A percentile compares a stretch with the other conserved stretches of the same genome.
Evolutionary conservation across 805 yeast species (phyloP).

Genomic region (Isabelozyma gotoi): DNA sequence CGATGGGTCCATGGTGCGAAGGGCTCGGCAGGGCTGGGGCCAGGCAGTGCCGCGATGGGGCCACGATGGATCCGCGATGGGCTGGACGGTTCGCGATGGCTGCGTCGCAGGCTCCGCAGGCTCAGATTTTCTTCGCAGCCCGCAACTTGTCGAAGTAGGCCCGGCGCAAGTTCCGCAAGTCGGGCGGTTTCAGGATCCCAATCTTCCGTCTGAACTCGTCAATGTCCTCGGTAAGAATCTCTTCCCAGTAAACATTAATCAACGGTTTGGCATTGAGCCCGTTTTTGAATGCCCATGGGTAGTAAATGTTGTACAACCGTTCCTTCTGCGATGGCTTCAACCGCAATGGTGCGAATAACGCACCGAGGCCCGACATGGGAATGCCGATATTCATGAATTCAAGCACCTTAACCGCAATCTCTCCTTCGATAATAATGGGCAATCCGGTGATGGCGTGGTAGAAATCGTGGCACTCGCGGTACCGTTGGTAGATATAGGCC

Average conservation of each 20-base stretch:
- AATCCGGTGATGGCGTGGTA: constrained; percentile 89
- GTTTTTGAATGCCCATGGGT: constrained; percentile 83
- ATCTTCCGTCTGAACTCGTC: constrained; percentile 68
- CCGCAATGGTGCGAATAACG: constrained; percentile 83
- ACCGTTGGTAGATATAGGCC: constrained; percentile 90
- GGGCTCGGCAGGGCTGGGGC: no score
- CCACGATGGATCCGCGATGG: no score
- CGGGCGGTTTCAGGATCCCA: constrained; percentile 73
- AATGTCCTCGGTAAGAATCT: constrained; percentile 68
- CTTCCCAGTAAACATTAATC: constrained; percentile 92
- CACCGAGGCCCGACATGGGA: constrained; percentile 95
- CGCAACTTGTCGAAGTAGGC: constrained; percentile 32
- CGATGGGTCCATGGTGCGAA: no score
- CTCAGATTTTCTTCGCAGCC: constrained; percentile 13
- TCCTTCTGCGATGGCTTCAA: constrained; percentile 61
- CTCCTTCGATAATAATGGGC: constrained; percentile 95
- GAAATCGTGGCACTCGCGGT: constrained; percentile 95
- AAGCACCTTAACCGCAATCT: constrained; percentile 86
- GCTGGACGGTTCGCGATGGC: no score
- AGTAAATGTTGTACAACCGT: constrained; percentile 65
- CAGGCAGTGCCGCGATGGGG: no score
- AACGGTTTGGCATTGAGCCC: constrained; percentile 75
- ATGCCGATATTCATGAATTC: constrained; percentile 91
- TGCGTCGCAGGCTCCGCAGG: no score
- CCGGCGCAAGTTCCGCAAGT: constrained; percentile 65